phyloP scores from a whole-genome alignment of 345 rosid species.

The Mallotus nudiflorus region DNA sequence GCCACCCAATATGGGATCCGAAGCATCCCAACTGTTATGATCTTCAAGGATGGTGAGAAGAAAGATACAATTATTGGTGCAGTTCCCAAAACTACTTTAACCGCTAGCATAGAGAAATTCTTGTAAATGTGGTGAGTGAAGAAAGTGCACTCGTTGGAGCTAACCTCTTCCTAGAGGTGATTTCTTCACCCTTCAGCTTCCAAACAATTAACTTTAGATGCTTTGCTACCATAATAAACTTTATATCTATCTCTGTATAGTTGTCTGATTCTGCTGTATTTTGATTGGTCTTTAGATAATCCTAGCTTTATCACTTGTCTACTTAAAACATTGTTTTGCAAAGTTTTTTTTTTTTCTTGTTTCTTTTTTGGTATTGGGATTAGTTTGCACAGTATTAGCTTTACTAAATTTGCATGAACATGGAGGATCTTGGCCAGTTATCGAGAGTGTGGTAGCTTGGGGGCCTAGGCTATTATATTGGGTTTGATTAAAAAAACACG shows the following conservation, averaged over 20 bases:
- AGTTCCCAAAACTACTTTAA: slow-evolving; percentile 45
- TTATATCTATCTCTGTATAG: slow-evolving; percentile 29
- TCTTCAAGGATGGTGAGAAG: slow-evolving; percentile 51
- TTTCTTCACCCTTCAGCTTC: neutral
- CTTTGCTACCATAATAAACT: slow-evolving; percentile 12
- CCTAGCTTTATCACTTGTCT: slow-evolving; percentile 6
- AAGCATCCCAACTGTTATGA: slow-evolving; percentile 54
- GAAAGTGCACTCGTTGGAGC: slow-evolving; percentile 4
- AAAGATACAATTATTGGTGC: slow-evolving; percentile 52
- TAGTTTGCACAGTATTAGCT: neutral
- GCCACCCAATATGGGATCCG: slow-evolving; percentile 47
- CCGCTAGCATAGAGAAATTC: slow-evolving; percentile 44
- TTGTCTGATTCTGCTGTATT: slow-evolving; percentile 21
- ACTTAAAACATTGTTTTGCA: neutral
- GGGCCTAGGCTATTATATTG: too few species aligned
- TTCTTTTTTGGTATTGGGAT: slow-evolving; percentile 8
- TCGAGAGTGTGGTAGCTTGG: too few species aligned
- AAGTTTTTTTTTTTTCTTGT: neutral
- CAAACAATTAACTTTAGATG: slow-evolving; percentile 10
- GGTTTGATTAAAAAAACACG: too few species aligned
- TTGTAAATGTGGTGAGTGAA: slow-evolving; percentile 28
- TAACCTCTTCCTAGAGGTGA: slow-evolving; percentile 7
- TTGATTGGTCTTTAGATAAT: slow-evolving; percentile 8
- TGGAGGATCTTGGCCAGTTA: too few species aligned
- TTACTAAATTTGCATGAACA: too few species aligned